Conservation (phyloP, 2,329 filamentous ascomycete genomes). For the Stromatinia cepivora region DNA sequence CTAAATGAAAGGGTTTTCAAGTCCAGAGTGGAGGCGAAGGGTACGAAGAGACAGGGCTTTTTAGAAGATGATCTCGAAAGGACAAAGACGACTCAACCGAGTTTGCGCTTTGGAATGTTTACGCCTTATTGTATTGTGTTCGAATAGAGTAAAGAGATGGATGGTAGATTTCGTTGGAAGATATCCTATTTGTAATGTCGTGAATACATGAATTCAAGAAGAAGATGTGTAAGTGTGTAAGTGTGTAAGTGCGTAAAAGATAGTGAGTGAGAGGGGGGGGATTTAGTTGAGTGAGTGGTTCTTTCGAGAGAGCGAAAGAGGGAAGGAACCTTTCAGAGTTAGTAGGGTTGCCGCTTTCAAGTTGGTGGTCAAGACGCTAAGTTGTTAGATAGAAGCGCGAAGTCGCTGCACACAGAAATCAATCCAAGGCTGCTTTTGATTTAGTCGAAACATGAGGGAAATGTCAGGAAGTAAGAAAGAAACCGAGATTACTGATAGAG, state of each 20-base stretch:
- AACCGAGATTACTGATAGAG: background rate
- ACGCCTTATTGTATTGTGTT: slow-evolving; percentile 16
- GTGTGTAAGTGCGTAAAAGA: slow-evolving; percentile 3
- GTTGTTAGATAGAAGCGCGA: slow-evolving; percentile 16
- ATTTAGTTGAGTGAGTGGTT: slow-evolving; percentile 21
- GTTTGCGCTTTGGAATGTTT: slow-evolving; percentile 25
- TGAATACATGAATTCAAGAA: slow-evolving; percentile 8
- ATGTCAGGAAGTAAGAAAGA: background rate
- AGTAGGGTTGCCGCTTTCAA: slow-evolving; percentile 23
- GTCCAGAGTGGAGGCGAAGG: slow-evolving; percentile 22
- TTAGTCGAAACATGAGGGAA: slow-evolving; percentile 1
- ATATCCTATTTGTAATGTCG: slow-evolving; percentile 18
- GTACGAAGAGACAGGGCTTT: slow-evolving; percentile 17
- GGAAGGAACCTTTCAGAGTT: slow-evolving; percentile 20
- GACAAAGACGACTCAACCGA: slow-evolving; percentile 24
- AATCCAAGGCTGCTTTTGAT: slow-evolving; percentile 20
- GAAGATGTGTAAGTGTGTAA: background rate
- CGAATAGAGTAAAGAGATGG: slow-evolving; percentile 5
- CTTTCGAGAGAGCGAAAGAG: slow-evolving; percentile 19
- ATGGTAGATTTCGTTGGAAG: slow-evolving; percentile 2
- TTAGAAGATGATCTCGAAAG: slow-evolving; percentile 19
- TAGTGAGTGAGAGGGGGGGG: slow-evolving; percentile 15
- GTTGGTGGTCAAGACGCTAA: slow-evolving; percentile 17
- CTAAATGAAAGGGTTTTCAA: slow-evolving; percentile 23
- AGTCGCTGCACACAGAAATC: slow-evolving; percentile 12